Evolutionary conservation across 2,329 filamentous ascomycete species (phyloP), one percentile per base, ranked within the genome.

Genomic region (Diaporthe batatas): DNA sequence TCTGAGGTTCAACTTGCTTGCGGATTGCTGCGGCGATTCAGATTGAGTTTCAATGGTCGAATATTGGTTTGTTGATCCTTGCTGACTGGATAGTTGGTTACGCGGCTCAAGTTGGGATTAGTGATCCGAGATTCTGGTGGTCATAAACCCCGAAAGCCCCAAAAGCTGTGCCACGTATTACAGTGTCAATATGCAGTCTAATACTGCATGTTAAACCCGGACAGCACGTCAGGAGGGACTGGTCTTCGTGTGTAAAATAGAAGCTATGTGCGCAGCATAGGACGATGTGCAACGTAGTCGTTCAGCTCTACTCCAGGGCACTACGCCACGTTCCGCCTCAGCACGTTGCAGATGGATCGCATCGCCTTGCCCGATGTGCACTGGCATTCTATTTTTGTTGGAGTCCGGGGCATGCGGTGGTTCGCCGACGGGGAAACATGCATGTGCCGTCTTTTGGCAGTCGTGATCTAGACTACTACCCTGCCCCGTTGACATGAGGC

Each of bases 221-320:
- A 23, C 62, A 49, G 18, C 44, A 51, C 29, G 18, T 21, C 42
- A 65, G 44, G 21, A 51, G 62, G 32, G 25, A 44, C 47, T 53
- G 62, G 53, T 23, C 47, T 18, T 67, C 62, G 47, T 53, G 29
- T 51, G 12, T 51, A 53, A 53, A 53, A 53, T 51, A 18, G n/a
- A 18, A 47, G n/a, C 32, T 36, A 2, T 29, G 39, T 53, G 44
- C 47, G 32, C 47, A 49, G n/a, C 21, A 39, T 16, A 25, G 44
- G 12, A 65, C 14, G 29, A 36, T 25, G 62, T 65, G 62, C 29
- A 21, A 51, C 44, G 39, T 14, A 49, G 32, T 53, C 44, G 16
- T 67, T 67, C 32, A 53, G 62, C 62, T 39, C 14, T 21, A 53
- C 47, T 18, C 53, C 18, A 39, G 51, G 14, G 12, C 23, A 34